These are phyloP conservation scores for Saturnispora sanitii DNA, from an alignment of 805 yeast species.

Conservation along the genomic window DNA sequence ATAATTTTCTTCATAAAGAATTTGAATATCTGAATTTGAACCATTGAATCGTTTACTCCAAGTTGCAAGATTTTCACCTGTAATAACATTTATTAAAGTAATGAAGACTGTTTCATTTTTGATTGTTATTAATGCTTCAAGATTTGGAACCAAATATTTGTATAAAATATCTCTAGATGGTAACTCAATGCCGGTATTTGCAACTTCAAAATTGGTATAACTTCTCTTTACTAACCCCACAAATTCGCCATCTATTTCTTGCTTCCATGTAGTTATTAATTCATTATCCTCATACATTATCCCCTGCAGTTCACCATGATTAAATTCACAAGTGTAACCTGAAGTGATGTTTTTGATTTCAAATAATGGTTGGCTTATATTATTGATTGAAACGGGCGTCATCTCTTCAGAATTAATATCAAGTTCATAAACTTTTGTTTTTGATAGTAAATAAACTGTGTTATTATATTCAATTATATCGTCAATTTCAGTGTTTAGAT, in stretches of 20 bases:
- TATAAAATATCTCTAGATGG: slow-evolving; percentile 68
- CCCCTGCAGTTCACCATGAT: slow-evolving; percentile 13
- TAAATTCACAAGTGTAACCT: slow-evolving; percentile 11
- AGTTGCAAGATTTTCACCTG: slow-evolving; percentile 49
- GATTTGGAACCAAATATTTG: slow-evolving; percentile 74
- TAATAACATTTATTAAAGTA: slow-evolving; percentile 53
- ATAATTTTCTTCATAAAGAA: slow-evolving; percentile 78
- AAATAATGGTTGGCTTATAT: neutral
- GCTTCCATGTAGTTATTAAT: slow-evolving; percentile 17
- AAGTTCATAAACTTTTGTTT: slow-evolving; percentile 1
- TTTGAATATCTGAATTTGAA: slow-evolving; percentile 23
- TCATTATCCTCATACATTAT: slow-evolving; percentile 3
- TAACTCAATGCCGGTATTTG: slow-evolving; percentile 58
- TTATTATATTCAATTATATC: slow-evolving; percentile 12
- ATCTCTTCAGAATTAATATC: neutral
- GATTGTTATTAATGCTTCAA: slow-evolving; percentile 26
- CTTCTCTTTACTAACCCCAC: slow-evolving; percentile 32
- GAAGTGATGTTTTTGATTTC: slow-evolving; percentile 13
- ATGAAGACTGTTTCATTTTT: slow-evolving; percentile 19
- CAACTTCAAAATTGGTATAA: slow-evolving; percentile 31
- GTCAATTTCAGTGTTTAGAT: slow-evolving; percentile 1
- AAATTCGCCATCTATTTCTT: slow-evolving; percentile 18
- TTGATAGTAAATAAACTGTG: neutral
- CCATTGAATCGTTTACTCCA: slow-evolving; percentile 22
- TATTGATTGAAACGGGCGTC: slow-evolving; percentile 1